phyloP scores from a whole-genome alignment of 257 asterid genomes.

The Osmanthus fragrans region DNA sequence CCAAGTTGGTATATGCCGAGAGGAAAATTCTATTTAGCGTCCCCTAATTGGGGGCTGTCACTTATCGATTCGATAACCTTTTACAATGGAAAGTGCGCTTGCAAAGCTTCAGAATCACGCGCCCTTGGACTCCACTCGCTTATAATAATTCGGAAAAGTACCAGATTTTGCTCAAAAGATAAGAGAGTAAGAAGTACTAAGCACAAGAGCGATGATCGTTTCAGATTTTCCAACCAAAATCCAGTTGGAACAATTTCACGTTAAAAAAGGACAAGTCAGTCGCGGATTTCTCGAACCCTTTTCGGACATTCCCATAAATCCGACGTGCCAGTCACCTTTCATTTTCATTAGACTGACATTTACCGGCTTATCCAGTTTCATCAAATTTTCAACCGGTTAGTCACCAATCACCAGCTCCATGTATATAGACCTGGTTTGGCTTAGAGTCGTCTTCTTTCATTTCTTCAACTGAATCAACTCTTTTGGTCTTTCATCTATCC shows the following conservation, averaged over 20 bases:
- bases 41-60: no score
- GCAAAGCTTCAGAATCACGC: background rate
- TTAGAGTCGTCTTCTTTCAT: constrained; percentile 19
- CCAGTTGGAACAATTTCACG: constrained; percentile 9
- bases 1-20: constrained; percentile 13
- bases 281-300: constrained; percentile 28
- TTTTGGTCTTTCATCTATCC: background rate
- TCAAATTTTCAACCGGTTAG: constrained; percentile 32
- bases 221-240: constrained; percentile 11
- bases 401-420: constrained; percentile 18
- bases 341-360: constrained; percentile 19
- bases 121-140: constrained; percentile 11
- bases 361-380: constrained; percentile 32
- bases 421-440: constrained; percentile 22
- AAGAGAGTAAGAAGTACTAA: constrained; percentile 17
- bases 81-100: background rate
- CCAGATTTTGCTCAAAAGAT: constrained; percentile 16
- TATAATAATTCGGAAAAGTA: background rate
- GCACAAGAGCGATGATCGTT: constrained; percentile 3
- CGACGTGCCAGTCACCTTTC: constrained; percentile 62
- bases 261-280: constrained; percentile 26
- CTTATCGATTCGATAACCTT: no score
- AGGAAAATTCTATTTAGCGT: no score
- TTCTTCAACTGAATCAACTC: constrained; percentile 19
- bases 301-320: constrained; percentile 59